phyloP scores from a whole-genome alignment of 2,329 filamentous ascomycete genomes.

The Cladosporium sp. region DNA sequence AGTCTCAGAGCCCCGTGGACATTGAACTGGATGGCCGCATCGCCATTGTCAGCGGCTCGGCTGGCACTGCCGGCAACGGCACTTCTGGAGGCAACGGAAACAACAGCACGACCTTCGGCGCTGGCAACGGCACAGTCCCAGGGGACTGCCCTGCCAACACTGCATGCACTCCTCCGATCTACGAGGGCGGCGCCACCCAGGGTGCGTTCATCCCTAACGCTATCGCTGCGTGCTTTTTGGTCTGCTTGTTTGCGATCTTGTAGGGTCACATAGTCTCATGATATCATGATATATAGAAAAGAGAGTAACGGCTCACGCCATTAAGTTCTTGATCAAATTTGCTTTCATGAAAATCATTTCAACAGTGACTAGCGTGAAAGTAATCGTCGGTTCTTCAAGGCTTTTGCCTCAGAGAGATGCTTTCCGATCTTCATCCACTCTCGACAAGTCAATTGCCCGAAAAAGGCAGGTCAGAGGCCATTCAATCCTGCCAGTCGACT shows the following conservation, averaged over 20 bases:
- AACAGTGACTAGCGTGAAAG: not conserved
- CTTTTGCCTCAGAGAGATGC: not conserved
- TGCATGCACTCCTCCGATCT: slow-evolving; percentile 12
- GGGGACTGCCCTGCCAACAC: slow-evolving; percentile 13
- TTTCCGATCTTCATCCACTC: not conserved
- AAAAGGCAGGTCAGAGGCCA: not conserved
- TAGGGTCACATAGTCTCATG: not conserved
- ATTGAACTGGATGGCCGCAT: slow-evolving; percentile 54
- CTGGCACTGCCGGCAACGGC: slow-evolving; percentile 15
- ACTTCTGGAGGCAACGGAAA: slow-evolving; percentile 2
- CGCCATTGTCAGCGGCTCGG: slow-evolving; percentile 31
- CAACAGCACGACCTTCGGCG: slow-evolving; percentile 11
- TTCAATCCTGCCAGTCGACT: not conserved
- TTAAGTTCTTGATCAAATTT: not conserved
- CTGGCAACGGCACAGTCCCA: slow-evolving; percentile 6
- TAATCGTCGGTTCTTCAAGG: not conserved
- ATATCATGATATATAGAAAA: not conserved
- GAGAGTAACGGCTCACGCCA: not conserved
- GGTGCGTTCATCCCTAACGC: slow-evolving; percentile 10
- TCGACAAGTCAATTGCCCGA: not conserved
- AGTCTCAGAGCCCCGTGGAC: slow-evolving; percentile 51
- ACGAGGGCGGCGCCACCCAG: slow-evolving; percentile 5
- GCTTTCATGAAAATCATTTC: not conserved
- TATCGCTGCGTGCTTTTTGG: slow-evolving; percentile 4
- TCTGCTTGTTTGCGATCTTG: slow-evolving; percentile 16